A percentile compares a stretch with the other conserved stretches of the same genome.
Conservation (phyloP, 1,139 yeast species). For the Hansenula sp. region DNA sequence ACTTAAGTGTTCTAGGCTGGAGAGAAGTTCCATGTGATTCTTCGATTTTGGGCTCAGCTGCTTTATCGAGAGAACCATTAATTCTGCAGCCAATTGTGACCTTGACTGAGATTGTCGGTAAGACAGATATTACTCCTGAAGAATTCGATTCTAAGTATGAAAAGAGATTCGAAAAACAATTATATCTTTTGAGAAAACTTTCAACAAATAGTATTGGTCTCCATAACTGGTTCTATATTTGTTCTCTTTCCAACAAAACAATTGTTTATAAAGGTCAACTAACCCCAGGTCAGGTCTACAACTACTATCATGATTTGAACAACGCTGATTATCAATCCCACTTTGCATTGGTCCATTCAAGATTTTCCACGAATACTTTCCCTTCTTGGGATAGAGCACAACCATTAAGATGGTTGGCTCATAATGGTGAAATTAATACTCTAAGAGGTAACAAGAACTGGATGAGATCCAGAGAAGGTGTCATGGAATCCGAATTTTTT, state of each 20-base stretch:
- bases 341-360: constrained; percentile 93
- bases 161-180: constrained; percentile 73
- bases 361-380: constrained; percentile 97
- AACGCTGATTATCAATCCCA: constrained; percentile 94
- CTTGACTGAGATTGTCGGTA: constrained; percentile 52
- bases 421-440: constrained; percentile 97
- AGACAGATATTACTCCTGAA: constrained; percentile 33
- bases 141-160: constrained; percentile 57
- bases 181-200: constrained; percentile 85
- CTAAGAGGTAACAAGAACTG: constrained; percentile 96
- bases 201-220: constrained; percentile 87
- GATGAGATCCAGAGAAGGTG: constrained; percentile 99
- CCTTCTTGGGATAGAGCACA: constrained; percentile 99
- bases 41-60: constrained; percentile 90
- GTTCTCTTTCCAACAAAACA: constrained; percentile 84
- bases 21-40: constrained; percentile 95
- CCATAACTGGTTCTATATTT: constrained; percentile 96
- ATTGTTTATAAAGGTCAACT: constrained; percentile 97
- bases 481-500: constrained; percentile 81
- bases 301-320: constrained; percentile 88
- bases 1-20: constrained; percentile 88
- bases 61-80: constrained; percentile 87
- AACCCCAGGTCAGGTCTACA: constrained; percentile 94
- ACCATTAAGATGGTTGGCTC: constrained; percentile 96
- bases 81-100: constrained; percentile 88